Base-by-base conservation (phyloP, 2,329 filamentous ascomycete species). In the Scedosporium apiospermum region DNA sequence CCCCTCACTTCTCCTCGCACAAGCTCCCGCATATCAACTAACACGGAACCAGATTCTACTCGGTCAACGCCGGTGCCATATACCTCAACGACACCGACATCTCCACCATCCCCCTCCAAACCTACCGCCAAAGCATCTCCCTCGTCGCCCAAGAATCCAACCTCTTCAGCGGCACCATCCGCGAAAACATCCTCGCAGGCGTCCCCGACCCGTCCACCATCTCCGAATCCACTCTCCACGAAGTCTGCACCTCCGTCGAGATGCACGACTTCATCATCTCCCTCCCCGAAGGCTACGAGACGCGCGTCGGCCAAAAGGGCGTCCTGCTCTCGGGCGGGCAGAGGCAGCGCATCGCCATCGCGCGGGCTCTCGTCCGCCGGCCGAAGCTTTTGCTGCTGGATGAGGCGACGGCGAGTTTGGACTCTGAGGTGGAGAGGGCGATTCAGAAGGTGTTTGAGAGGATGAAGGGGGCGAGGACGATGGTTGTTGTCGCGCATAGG, bases 241-340 rank as follows among this genome's bases (percentile, higher is more conserved):
- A 49, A 10, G 63, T 63, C 6, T 61, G 87, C 0, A 76, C 76
- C 1, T 76, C 80, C 44, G 84, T 85, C 0, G 86, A 88, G 0
- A 87, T 96, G 63, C 84, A 93, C 68, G 86, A 90, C 0, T 96
- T 96, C 72, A 85, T 96, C 65, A 70, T 75, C 16, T 88, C 86
- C 2, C 81, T 98, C 0, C 85, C 90, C 0, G 67, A 73, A 12
- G 75, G 75, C 1, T 78, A 79, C 66, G 76, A 82, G 1, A 87
- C 86, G 0, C 74, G 78, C 6, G 83, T 88, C 6, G 87, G 87
- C 5, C 82, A 88, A 66, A 79, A 80, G 10, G 87, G 86, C 1
- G 82, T 84, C 42, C 82, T 86, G 60, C 74, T 89, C 0, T 87
- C 83, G 6, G 86, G 87, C 5, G 87, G 87, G 0, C 87, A 90